Conservation (phyloP, 371 early-diverging fungal species). For the Circinella umbellata region DNA sequence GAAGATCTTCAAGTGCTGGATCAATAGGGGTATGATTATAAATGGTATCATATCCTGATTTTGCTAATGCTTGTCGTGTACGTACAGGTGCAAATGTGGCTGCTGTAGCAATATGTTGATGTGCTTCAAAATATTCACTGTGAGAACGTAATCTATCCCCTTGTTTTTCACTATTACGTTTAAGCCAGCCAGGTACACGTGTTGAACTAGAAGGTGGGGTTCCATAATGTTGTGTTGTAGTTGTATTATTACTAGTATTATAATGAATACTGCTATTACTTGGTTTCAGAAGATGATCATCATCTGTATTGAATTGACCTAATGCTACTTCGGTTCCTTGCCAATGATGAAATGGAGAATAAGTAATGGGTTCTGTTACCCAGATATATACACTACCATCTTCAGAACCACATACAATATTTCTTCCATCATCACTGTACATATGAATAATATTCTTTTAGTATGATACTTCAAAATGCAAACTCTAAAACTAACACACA, state of each 20-base stretch:
- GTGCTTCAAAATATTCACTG: constrained; percentile 53
- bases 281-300: neutral
- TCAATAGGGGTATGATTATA: constrained; percentile 40
- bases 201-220: neutral
- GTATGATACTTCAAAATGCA: neutral
- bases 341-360: constrained; percentile 41
- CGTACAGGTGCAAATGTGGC: constrained; percentile 67
- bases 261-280: neutral
- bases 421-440: constrained; percentile 70
- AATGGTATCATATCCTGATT: constrained; percentile 51
- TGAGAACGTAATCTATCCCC: constrained; percentile 38
- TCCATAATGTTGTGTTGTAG: constrained; percentile 11
- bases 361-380: constrained; percentile 58
- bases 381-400: constrained; percentile 79
- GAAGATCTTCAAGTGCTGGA: constrained; percentile 1
- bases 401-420: constrained; percentile 85
- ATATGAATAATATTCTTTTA: neutral
- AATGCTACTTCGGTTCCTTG: constrained; percentile 26
- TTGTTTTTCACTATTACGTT: constrained; percentile 27
- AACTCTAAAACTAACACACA: too few relatives aligned
- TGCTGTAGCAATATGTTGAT: constrained; percentile 57
- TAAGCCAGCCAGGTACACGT: constrained; percentile 18
- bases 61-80: constrained; percentile 62
- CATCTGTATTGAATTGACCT: constrained; percentile 14
- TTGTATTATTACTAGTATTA: neutral